Conservation (phyloP, 805 yeast genomes). For the Zygosaccharomyces rouxii region DNA sequence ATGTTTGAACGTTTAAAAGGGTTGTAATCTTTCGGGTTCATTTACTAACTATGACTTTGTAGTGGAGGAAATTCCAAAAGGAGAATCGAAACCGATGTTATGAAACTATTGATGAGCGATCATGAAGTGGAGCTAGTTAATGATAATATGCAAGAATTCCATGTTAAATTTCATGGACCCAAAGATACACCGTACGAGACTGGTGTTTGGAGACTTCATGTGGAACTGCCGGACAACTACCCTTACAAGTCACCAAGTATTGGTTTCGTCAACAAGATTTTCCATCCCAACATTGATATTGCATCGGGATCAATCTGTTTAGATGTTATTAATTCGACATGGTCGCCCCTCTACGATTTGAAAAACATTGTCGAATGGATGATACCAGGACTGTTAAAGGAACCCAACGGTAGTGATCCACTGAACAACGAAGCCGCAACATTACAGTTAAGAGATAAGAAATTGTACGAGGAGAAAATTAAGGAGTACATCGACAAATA, state of each 20-base stretch:
- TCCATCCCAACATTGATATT: constrained; percentile 94
- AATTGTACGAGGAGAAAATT: constrained; percentile 63
- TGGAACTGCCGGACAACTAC: constrained; percentile 90
- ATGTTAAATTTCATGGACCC: constrained; percentile 84
- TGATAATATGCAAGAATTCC: constrained; percentile 82
- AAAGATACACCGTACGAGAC: constrained; percentile 81
- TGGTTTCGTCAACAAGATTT: constrained; percentile 86
- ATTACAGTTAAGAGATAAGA: constrained; percentile 63
- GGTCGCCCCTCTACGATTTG: constrained; percentile 97
- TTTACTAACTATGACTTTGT: constrained; percentile 1
- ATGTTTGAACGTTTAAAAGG: constrained; percentile 4
- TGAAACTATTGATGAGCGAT: constrained; percentile 91
- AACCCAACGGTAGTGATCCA: constrained; percentile 94
- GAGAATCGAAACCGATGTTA: constrained; percentile 86
- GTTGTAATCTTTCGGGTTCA: not conserved
- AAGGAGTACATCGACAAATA: constrained; percentile 67
- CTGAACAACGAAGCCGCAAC: constrained; percentile 86
- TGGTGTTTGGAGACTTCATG: constrained; percentile 87
- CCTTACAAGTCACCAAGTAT: constrained; percentile 96
- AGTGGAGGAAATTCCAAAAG: constrained; percentile 33
- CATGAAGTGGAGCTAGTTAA: constrained; percentile 80
- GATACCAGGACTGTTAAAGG: constrained; percentile 83
- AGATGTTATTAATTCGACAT: constrained; percentile 93
- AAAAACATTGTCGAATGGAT: constrained; percentile 88
- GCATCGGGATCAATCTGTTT: constrained; percentile 87